Base-by-base conservation (phyloP, 1,139 yeast species). In the Schwanniomyces etchellsii region DNA sequence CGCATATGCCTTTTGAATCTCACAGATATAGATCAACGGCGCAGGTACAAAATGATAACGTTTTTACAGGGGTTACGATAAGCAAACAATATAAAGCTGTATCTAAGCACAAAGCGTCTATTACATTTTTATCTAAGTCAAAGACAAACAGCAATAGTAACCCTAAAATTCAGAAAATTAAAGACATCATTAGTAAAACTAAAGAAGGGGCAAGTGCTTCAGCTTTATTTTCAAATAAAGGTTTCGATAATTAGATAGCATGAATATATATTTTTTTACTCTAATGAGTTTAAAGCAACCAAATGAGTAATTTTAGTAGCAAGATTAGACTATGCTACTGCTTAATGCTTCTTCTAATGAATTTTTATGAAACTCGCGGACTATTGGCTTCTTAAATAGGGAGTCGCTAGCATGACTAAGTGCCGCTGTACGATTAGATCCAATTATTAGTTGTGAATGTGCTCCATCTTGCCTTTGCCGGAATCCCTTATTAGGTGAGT, bases 101-200 rank as follows among this genome's bases (percentile, higher is more conserved):
- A 1, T 63, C 77, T 2, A 76, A 81, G 4, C 63, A 76, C 2
- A 73, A 67, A 40, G 77, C 83, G 0, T 74, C 84, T 2, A 70
- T 78, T 35, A 72, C 81, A 14, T 74, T 65, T 35, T 50, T 77
- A 51, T 58, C 70, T 3, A 72, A 70, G 33, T 62, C 48, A 24
- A 49, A 48, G 14, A 37, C 38, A 16, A 43, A 36, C 16, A 42
- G 42, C 12, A 26, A 48, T 17, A 57, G 52, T 36, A 58, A 63
- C 32, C 42, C 49, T 20, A 57, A 53, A 33, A 60, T 53, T 20
- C 48, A 43, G 38, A 45, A 44, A 22, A 57, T 64, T 24, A 60
- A 60, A 32, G 50, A 44, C 28, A 45, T 46, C 15, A 44, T 64
- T 27, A 43, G 42, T 12, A 40, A 38, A 16, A 46, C 52, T 5